Base-by-base conservation (phyloP, 2,329 filamentous ascomycete genomes). In the Penicillium sumatraense region DNA sequence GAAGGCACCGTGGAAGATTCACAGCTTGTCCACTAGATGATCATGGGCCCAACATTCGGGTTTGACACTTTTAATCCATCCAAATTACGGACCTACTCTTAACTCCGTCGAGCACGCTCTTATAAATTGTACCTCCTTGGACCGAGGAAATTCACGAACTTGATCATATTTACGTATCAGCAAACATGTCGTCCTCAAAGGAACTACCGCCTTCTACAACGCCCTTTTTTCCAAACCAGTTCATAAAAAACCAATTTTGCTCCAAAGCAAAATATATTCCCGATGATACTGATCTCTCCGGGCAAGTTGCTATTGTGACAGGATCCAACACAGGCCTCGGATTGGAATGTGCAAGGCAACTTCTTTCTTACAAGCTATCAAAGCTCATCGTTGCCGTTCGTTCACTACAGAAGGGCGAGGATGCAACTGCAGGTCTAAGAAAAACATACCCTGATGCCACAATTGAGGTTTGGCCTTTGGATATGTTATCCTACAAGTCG, bases 291-390 rank as follows among this genome's bases (percentile, higher is more conserved):
- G 52, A 56, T 31, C 59, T 66, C 13, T 61, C 68, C 1, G 69
- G 71, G 1, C 68, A 78, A 53, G 75, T 74, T 0, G 77, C 77
- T 44, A 78, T 84, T 36, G 69, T 84, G 13, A 83, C 81, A 0
- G 82, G 82, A 1, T 68, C 74, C 18, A 84, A 82, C 55, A 67
- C 63, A 0, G 82, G 82, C 0, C 68, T 85, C 0, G 82, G 82
- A 0, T 71, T 80, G n/a, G 77, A 80, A 54, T 66, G 75, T 1
- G 69, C 75, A 13, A 64, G 67, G 0, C 76, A 78, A 36, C 69
- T 83, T 23, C 68, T 79, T 2, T 58, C 64, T 0, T 59, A 77
- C 8, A 65, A 68, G 1, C 67, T 82, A 11, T 73, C 73, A 2
- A 74, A 71, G 20, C 66, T 84, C 9, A 75, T 84, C 53, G 65